Evolutionary conservation across 176 grass and related monocot species (phyloP).

Genomic region (Areca catechu): DNA sequence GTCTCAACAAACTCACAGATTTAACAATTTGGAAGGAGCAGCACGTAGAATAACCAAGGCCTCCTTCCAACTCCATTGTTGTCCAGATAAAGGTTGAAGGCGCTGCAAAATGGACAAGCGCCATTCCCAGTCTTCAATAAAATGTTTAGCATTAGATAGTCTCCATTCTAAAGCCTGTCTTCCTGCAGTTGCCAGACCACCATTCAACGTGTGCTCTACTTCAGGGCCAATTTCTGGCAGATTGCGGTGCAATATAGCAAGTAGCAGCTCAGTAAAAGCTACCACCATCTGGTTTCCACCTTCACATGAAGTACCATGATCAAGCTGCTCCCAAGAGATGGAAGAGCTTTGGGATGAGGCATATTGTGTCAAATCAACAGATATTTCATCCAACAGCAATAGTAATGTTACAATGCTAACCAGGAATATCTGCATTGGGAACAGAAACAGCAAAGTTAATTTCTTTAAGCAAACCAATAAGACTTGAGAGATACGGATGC

Average conservation of each 20-base stretch:
- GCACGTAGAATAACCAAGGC: conserved; percentile 85
- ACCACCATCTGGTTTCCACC: conserved; percentile 44
- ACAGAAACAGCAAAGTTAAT: conserved; percentile 10
- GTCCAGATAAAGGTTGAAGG: conserved; percentile 59
- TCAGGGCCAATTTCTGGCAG: conserved; percentile 35
- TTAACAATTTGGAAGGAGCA: conserved; percentile 89
- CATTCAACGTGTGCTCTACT: conserved; percentile 36
- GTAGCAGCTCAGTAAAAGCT: conserved; percentile 63
- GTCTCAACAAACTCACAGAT: conserved; percentile 57
- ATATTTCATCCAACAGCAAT: conserved; percentile 59
- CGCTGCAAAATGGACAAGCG: conserved; percentile 73
- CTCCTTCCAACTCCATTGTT: conserved; percentile 91
- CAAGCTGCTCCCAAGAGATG: conserved; percentile 21
- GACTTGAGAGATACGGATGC: too few relatives aligned
- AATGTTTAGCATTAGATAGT: conserved; percentile 55
- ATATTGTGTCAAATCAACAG: conserved; percentile 33
- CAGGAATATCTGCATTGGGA: conserved; percentile 67
- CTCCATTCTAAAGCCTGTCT: conserved; percentile 80
- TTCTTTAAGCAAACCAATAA: conserved; percentile 1
- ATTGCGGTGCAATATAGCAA: conserved; percentile 59
- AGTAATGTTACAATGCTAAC: conserved; percentile 73
- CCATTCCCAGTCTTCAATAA: conserved; percentile 81
- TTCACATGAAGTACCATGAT: conserved; percentile 32
- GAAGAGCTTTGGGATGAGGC: conserved; percentile 21
- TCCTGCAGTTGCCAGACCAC: conserved; percentile 39